Percentiles rank a stretch among this genome's conserved stretches.
Conservation (phyloP, 1,284 basidiomycete genomes). For the Austroboletus rostrupii region DNA sequence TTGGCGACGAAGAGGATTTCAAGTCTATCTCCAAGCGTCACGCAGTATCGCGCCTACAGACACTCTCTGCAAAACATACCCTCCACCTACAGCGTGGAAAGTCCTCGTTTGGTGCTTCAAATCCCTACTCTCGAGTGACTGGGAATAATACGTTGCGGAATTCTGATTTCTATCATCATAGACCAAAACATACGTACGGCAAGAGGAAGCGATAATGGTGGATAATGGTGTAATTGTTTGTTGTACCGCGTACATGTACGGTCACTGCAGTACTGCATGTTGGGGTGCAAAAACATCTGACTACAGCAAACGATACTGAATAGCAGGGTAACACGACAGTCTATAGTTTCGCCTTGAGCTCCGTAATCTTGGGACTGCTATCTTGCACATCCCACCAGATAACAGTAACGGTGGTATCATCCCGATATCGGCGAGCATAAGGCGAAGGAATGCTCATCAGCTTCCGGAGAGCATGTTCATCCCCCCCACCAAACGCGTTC, state of each 20-base stretch:
- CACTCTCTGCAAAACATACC: conserved; percentile 21
- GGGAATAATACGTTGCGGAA: conserved; percentile 35
- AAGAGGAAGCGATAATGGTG: conserved; percentile 30
- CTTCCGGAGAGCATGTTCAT: conserved; percentile 62
- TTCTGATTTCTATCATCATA: conserved; percentile 16
- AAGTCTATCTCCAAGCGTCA: conserved; percentile 21
- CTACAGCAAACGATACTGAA: background rate
- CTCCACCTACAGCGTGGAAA: conserved; percentile 25
- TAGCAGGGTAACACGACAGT: background rate
- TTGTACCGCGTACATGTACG: conserved; percentile 9
- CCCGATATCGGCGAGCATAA: conserved; percentile 73
- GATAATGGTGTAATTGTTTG: conserved; percentile 25
- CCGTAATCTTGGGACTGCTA: conserved; percentile 24
- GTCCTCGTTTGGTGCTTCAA: conserved; percentile 31
- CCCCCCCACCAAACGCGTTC: conserved; percentile 89
- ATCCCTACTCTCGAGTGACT: conserved; percentile 34
- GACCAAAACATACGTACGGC: conserved; percentile 27
- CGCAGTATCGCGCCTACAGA: conserved; percentile 28
- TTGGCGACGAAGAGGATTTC: conserved; percentile 27
- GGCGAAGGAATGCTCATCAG: conserved; percentile 86
- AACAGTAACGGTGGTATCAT: conserved; percentile 90
- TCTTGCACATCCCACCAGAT: conserved; percentile 75
- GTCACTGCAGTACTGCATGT: conserved; percentile 4
- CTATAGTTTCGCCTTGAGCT: conserved; percentile 40
- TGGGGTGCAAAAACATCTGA: background rate